These are phyloP conservation scores for Pichia membranifaciens DNA, from an alignment of 805 yeast species.

Conservation along the genomic window DNA sequence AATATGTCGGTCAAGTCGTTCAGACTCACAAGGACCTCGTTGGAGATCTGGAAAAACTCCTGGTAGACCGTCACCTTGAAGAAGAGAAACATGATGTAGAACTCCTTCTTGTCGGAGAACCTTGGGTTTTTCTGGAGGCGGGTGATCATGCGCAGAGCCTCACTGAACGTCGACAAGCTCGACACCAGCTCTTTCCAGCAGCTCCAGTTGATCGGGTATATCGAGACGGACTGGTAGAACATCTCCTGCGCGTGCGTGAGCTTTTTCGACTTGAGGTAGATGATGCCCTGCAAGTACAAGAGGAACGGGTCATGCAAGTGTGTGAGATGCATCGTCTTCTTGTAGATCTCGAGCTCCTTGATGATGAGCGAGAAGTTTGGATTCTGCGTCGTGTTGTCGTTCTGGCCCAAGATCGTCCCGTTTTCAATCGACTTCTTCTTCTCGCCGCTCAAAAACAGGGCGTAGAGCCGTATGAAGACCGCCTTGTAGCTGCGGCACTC, in stretches of 20 bases:
- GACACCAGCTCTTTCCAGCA: conserved; percentile 80
- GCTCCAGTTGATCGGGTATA: conserved; percentile 87
- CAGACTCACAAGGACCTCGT: conserved; percentile 44
- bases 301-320: conserved; percentile 49
- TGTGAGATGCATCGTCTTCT: conserved; percentile 8
- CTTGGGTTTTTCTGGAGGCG: conserved; percentile 34
- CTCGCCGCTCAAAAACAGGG: conserved; percentile 72
- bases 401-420: conserved; percentile 56
- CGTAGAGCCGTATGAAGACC: conserved; percentile 59
- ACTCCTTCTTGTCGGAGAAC: conserved; percentile 25
- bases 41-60: conserved; percentile 69
- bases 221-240: conserved; percentile 53
- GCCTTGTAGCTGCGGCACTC: conserved; percentile 47
- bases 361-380: conserved; percentile 30
- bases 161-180: conserved; percentile 56
- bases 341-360: conserved; percentile 37
- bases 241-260: conserved; percentile 52
- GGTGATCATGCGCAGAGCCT: conserved; percentile 40
- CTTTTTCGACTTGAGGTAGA: conserved; percentile 58
- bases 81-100: conserved; percentile 34
- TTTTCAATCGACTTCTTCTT: conserved; percentile 63
- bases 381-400: conserved; percentile 31
- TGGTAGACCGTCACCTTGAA: conserved; percentile 67
- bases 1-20: conserved; percentile 46
- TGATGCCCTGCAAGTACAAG: conserved; percentile 65